These are phyloP conservation scores for Colletotrichum zoysiae DNA, from an alignment of 2,329 filamentous ascomycete genomes.

Conservation along the genomic window DNA sequence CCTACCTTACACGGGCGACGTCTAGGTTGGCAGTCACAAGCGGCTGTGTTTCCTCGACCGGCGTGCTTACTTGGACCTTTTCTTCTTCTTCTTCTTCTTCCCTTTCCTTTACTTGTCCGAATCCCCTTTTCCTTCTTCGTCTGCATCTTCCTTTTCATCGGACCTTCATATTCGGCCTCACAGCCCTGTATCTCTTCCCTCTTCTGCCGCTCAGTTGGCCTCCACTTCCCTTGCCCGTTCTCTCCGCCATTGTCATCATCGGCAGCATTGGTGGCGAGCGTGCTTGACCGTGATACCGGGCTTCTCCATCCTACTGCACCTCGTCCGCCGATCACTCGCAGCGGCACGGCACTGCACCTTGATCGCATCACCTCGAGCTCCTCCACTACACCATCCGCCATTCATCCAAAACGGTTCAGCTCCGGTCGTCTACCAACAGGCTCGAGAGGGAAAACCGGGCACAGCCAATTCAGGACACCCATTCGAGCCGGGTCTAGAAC, in stretches of 20 bases:
- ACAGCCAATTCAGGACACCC: slow-evolving; percentile 16
- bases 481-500: slow-evolving; percentile 4
- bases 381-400: slow-evolving; percentile 21
- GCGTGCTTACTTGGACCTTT: slow-evolving; percentile 4
- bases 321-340: slow-evolving; percentile 29
- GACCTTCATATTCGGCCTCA: not conserved
- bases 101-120: not conserved
- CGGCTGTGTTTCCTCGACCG: slow-evolving; percentile 16
- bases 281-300: slow-evolving; percentile 33
- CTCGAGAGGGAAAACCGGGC: slow-evolving; percentile 1
- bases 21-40: slow-evolving; percentile 11
- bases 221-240: not conserved
- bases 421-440: slow-evolving; percentile 1
- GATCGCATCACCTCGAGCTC: not conserved
- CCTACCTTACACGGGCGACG: not conserved
- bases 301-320: slow-evolving; percentile 24
- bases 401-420: slow-evolving; percentile 14
- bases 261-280: slow-evolving; percentile 10
- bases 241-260: slow-evolving; percentile 5
- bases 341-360: slow-evolving; percentile 35
- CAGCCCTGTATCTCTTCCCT: not conserved
- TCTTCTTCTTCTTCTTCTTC: not conserved
- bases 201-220: not conserved
- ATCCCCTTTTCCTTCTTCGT: not conserved
- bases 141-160: not conserved